phyloP scores from a whole-genome alignment of 2,329 filamentous ascomycete species.

The Phymatotrichopsis omnivora region DNA sequence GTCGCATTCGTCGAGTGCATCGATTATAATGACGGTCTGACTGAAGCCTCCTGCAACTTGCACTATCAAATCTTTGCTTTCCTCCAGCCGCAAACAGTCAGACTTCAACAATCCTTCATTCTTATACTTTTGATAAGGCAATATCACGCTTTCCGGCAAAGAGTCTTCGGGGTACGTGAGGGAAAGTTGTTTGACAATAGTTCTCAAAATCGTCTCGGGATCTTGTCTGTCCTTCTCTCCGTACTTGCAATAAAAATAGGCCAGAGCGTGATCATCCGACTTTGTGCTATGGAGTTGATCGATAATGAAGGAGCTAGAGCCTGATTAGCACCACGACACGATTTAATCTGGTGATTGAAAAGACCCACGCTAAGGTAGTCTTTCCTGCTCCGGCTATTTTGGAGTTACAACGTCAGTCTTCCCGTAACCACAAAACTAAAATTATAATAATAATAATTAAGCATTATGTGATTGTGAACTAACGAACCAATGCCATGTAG shows the following conservation, averaged over 20 bases:
- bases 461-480: no score
- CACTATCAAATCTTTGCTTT: slow-evolving; percentile 9
- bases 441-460: not conserved
- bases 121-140: slow-evolving; percentile 3
- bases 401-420: slow-evolving; percentile 28
- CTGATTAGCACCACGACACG: no score
- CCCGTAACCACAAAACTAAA: no score
- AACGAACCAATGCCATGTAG: slow-evolving; percentile 27
- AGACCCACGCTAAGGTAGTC: slow-evolving; percentile 33
- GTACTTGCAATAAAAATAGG: slow-evolving; percentile 36
- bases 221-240: slow-evolving; percentile 23
- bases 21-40: slow-evolving; percentile 14
- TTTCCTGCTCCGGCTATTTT: slow-evolving; percentile 30
- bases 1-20: slow-evolving; percentile 19
- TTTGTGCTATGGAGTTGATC: slow-evolving; percentile 22
- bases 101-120: slow-evolving; percentile 2
- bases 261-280: slow-evolving; percentile 29
- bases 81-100: not conserved
- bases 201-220: slow-evolving; percentile 33
- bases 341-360: no score
- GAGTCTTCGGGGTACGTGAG: not conserved
- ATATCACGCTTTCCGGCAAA: slow-evolving; percentile 21
- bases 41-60: slow-evolving; percentile 2
- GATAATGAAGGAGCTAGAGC: slow-evolving; percentile 7
- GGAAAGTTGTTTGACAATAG: slow-evolving; percentile 27